Conservation (phyloP, 148 eudicot genomes). For the Arctostaphylos glauca region DNA sequence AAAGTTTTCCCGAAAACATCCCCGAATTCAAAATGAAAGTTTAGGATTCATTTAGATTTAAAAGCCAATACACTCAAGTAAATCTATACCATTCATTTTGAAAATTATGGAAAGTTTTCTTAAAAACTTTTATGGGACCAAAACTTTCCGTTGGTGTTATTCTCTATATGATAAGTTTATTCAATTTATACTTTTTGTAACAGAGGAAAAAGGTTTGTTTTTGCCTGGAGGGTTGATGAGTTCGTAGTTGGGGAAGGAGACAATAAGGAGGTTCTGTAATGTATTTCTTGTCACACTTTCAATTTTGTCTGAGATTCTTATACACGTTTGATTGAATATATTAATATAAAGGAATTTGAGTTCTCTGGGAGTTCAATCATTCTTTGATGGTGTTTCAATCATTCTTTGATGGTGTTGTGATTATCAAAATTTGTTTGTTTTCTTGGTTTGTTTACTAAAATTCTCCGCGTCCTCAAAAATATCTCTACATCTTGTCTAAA, state of each 20-base stretch:
- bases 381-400: background rate
- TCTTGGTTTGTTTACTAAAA: background rate
- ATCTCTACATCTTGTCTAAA: no score
- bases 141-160: no score
- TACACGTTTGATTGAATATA: background rate
- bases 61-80: no score
- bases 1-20: no score
- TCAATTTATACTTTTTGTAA: background rate
- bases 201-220: background rate
- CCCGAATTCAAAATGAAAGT: no score
- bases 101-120: no score
- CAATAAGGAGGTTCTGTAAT: constrained; percentile 10
- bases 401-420: background rate
- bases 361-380: background rate
- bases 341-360: background rate
- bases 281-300: background rate
- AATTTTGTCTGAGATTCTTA: background rate
- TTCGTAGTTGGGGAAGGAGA: background rate
- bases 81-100: no score
- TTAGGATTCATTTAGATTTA: no score
- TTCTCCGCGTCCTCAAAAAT: background rate
- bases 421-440: background rate
- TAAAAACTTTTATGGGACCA: no score
- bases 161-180: constrained; percentile 5
- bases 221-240: background rate